Conservation (phyloP, 1,139 yeast species). For the Suhomyces panamericanus region DNA sequence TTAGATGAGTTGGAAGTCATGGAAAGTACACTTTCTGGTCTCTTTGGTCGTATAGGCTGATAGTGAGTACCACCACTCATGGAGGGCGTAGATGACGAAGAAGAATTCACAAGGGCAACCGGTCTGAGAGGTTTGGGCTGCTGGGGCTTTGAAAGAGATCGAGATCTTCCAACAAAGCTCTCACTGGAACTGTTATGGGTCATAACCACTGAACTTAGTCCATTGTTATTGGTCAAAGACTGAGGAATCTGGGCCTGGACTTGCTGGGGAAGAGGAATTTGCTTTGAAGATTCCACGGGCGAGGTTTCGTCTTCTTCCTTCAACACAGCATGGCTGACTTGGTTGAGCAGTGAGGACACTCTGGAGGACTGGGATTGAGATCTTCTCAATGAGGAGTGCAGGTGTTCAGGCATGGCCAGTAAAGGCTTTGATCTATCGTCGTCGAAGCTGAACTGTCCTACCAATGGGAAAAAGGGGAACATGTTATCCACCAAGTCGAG, state of each 20-base stretch:
- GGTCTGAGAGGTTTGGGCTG: conserved; percentile 26
- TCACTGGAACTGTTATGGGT: conserved; percentile 8
- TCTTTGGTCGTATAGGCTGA: conserved; percentile 33
- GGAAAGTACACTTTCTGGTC: conserved; percentile 48
- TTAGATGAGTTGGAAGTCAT: conserved; percentile 41
- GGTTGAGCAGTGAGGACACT: conserved; percentile 9
- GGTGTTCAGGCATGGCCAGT: conserved; percentile 27
- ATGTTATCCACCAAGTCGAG: conserved; percentile 26
- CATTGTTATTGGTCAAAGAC: background rate
- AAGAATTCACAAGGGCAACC: conserved; percentile 8
- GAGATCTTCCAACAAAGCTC: conserved; percentile 4
- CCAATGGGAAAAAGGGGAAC: conserved; percentile 55
- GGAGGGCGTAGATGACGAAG: conserved; percentile 21
- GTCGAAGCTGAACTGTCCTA: conserved; percentile 48
- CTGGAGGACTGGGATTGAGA: conserved; percentile 10
- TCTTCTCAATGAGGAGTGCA: conserved; percentile 4
- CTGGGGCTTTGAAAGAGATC: conserved; percentile 13
- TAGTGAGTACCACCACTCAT: conserved; percentile 18
- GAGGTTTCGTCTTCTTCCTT: conserved; percentile 7
- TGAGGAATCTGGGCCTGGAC: background rate
- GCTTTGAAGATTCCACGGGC: background rate
- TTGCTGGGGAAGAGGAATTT: background rate
- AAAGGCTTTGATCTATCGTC: conserved; percentile 39
- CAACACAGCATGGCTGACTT: conserved; percentile 5
- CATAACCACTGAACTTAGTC: background rate